Evolutionary conservation across 805 yeast genomes (phyloP).

Genomic region (Zygoascus biomembranicola): DNA sequence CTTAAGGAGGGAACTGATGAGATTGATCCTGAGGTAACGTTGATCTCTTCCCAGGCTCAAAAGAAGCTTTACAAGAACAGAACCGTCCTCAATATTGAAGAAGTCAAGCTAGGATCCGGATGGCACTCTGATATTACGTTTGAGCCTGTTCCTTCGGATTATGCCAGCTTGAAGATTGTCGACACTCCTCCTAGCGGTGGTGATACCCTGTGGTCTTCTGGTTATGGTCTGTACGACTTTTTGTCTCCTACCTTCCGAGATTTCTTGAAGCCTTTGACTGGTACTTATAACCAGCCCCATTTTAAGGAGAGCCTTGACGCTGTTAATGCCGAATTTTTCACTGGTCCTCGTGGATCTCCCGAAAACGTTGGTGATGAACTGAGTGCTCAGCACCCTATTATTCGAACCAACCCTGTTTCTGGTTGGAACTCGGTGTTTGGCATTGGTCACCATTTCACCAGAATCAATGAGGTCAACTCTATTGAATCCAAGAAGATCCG

Average conservation of each 20-base stretch:
- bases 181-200: conserved; percentile 50
- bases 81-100: neutral
- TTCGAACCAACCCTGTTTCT: conserved; percentile 60
- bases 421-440: conserved; percentile 54
- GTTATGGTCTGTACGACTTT: conserved; percentile 47
- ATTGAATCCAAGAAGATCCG: conserved; percentile 43
- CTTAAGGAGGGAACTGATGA: conserved; percentile 16
- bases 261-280: conserved; percentile 34
- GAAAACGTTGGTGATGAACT: conserved; percentile 23
- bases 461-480: conserved; percentile 44
- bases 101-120: conserved; percentile 17
- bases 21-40: conserved; percentile 24
- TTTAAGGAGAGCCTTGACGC: conserved; percentile 12
- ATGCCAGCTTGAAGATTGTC: conserved; percentile 57
- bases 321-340: conserved; percentile 12
- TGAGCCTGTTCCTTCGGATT: conserved; percentile 68
- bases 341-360: conserved; percentile 23
- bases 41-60: conserved; percentile 19
- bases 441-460: conserved; percentile 42
- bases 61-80: conserved; percentile 1
- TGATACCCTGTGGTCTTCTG: conserved; percentile 47
- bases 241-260: conserved; percentile 41
- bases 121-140: conserved; percentile 79
- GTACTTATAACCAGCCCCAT: conserved; percentile 17
- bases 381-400: conserved; percentile 41